A percentile compares a stretch with the other conserved stretches of the same genome.
These are phyloP conservation scores for Kazachstania martiniae DNA, from an alignment of 805 yeast species.

Conservation along the genomic window DNA sequence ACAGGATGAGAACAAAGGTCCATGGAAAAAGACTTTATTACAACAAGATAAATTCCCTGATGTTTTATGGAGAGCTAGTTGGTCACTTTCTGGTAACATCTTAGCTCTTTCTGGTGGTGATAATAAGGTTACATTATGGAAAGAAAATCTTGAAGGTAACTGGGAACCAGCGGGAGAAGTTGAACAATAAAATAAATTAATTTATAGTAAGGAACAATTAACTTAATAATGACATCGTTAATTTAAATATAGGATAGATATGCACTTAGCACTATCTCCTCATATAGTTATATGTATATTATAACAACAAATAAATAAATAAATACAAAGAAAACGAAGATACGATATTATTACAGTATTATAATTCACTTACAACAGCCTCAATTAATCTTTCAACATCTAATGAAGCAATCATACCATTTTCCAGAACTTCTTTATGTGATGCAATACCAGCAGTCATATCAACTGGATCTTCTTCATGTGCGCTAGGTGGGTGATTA, in stretches of 20 bases:
- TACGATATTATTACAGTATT: too few species aligned
- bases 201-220: too few species aligned
- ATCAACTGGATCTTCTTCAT: constrained; percentile 41
- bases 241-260: too few species aligned
- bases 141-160: constrained; percentile 80
- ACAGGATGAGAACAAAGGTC: constrained; percentile 51
- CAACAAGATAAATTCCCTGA: constrained; percentile 83
- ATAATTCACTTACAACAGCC: constrained; percentile 48
- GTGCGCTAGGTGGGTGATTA: constrained; percentile 56
- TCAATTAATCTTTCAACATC: constrained; percentile 69
- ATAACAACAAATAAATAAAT: background rate
- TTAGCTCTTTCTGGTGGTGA: constrained; percentile 95
- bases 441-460: constrained; percentile 71
- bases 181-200: constrained; percentile 48
- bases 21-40: constrained; percentile 75
- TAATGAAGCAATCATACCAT: constrained; percentile 66
- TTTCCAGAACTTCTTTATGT: constrained; percentile 84
- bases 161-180: constrained; percentile 99
- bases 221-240: too few species aligned
- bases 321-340: background rate
- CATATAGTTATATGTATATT: too few species aligned
- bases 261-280: too few species aligned
- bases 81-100: constrained; percentile 94
- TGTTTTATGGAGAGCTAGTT: constrained; percentile 95
- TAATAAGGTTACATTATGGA: constrained; percentile 92